Conservation (phyloP, 2,329 filamentous ascomycete genomes). For the Penicillium sp. region DNA sequence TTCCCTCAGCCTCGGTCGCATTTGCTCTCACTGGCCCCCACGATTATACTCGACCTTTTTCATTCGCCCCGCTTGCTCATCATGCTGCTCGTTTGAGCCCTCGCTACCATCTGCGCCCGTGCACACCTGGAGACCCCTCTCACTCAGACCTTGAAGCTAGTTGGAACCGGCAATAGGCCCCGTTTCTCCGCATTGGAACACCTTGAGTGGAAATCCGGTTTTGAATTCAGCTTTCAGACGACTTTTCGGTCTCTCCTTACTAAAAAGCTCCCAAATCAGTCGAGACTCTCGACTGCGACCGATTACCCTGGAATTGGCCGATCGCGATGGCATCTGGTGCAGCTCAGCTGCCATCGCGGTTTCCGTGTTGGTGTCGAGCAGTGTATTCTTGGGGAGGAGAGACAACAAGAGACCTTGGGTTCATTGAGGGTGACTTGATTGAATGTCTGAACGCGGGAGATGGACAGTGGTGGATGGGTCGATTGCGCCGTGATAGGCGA, state of each 20-base stretch:
- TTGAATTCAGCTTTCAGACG: too few species aligned
- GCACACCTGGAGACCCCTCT: constrained; percentile 12
- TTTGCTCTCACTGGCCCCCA: constrained; percentile 6
- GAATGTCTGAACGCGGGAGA: constrained; percentile 97
- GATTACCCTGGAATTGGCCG: neutral
- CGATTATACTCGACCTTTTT: neutral
- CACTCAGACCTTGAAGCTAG: constrained; percentile 4
- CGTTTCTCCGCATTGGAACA: too few species aligned
- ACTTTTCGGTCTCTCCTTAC: too few species aligned
- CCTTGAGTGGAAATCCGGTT: too few species aligned
- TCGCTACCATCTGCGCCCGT: constrained; percentile 10
- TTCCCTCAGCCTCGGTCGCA: constrained; percentile 8
- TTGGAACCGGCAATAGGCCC: constrained; percentile 1
- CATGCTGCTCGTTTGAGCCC: constrained; percentile 14
- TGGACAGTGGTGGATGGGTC: constrained; percentile 97
- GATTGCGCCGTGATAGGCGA: constrained; percentile 79
- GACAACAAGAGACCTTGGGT: constrained; percentile 90
- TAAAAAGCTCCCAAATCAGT: too few species aligned
- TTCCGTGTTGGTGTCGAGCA: constrained; percentile 87
- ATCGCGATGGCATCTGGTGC: constrained; percentile 43
- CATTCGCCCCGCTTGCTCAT: constrained; percentile 4
- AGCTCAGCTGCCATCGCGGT: constrained; percentile 62
- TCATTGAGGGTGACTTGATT: constrained; percentile 95
- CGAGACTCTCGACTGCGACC: neutral
- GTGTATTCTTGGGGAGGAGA: constrained; percentile 93